Evolutionary conservation across 305 asterid species (phyloP), one percentile per base, ranked within the genome.

Genomic region (Solanum hybrid): DNA sequence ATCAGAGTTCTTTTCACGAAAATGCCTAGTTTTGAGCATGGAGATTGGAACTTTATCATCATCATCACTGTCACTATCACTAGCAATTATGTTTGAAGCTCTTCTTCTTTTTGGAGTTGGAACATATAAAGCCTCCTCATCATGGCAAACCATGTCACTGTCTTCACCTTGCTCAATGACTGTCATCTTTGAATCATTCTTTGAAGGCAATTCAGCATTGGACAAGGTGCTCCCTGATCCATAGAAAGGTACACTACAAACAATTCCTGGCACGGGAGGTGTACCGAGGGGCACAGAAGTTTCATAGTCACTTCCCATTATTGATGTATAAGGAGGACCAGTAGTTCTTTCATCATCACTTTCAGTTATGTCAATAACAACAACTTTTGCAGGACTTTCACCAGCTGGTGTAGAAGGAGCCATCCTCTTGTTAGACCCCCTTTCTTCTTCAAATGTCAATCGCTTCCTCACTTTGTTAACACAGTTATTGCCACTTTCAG

Each of bases 51-150:
- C 51, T 82, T 90, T 24, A 60, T 94, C 97, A 24, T 92, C 95
- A 26, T 92, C 95, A 82, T 36, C 51, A 1, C 40, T 92, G 86
- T 92, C 95, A 89, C 92, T 92, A 38, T 94, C 98, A 82, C 95
- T 94, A 15, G 78, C 77, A 88, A 95, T 91, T 7, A 92, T 36
- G 32, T 89, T 91, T 29, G 91, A 88, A 84, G 92, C 94, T 93
- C 91, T 92, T 89, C 90, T 93, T 91, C 93, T 92, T 91, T 89
- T 91, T 45, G 90, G 73, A 71, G 87, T 86, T 34, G 91, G 89
- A 77, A 45, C 45, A 84, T 37, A 64, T 19, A 90, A 89, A 6
- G 32, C 38, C 66, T 75, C 87, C 34, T 45, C 82, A 42, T 71
- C 81, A 45, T 85, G 79, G 91, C 75, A 66, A 73, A 60, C 45